phyloP scores from a whole-genome alignment of 176 grass and related monocot species.

The Thalia dealbata region DNA sequence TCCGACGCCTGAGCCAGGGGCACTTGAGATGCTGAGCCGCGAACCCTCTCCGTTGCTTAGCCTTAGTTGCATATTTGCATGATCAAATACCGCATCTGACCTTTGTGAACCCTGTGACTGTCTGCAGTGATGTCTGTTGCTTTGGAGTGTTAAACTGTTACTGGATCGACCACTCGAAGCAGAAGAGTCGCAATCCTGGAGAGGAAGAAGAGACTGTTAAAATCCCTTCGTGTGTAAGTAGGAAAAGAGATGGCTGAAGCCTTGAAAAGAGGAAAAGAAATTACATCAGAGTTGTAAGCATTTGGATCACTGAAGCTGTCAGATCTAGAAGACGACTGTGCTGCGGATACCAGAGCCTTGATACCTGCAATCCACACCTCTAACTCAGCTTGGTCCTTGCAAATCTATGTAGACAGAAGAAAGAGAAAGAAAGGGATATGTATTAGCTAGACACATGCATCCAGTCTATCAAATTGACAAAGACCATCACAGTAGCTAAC shows the following conservation, averaged over 20 bases:
- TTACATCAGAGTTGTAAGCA: slow-evolving; percentile 76
- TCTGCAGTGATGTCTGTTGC: neutral
- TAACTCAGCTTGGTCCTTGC: slow-evolving; percentile 89
- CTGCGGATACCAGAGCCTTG: slow-evolving; percentile 45
- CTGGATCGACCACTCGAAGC: slow-evolving; percentile 27
- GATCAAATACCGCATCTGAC: slow-evolving; percentile 61
- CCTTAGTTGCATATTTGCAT: slow-evolving; percentile 79
- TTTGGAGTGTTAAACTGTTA: slow-evolving; percentile 49
- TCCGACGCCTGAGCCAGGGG: slow-evolving; percentile 34
- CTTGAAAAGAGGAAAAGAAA: too few species aligned
- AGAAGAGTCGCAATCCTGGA: slow-evolving; percentile 51
- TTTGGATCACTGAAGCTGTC: slow-evolving; percentile 45
- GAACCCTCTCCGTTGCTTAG: slow-evolving; percentile 55
- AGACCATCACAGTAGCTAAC: slow-evolving; percentile 32
- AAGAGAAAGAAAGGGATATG: slow-evolving; percentile 9
- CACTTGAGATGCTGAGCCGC: slow-evolving; percentile 80
- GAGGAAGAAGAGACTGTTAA: neutral
- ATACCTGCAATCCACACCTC: slow-evolving; percentile 83
- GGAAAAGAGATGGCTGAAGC: too few species aligned
- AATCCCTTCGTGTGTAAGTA: too few species aligned
- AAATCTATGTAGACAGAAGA: slow-evolving; percentile 46
- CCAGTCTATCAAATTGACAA: slow-evolving; percentile 17
- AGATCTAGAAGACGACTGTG: slow-evolving; percentile 22
- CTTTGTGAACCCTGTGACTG: slow-evolving; percentile 28
- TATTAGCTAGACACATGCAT: neutral